Evolutionary conservation across 805 yeast species (phyloP), one percentile per base, ranked within the genome.

Genomic region (Blastobotrys parvus): DNA sequence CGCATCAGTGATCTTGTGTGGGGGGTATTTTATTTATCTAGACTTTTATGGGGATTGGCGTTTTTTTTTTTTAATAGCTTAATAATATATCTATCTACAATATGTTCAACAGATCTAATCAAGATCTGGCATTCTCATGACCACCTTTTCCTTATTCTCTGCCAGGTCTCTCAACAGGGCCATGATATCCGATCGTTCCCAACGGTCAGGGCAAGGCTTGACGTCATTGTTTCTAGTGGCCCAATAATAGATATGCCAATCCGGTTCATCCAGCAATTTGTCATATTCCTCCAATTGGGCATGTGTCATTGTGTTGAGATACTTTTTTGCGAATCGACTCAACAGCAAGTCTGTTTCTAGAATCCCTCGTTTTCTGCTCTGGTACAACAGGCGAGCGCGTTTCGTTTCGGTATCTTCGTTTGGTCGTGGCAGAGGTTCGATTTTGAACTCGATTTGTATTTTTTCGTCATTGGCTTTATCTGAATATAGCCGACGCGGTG

Each of bases 181-280:
- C 67, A 90, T 70, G 32, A 90, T 68, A 53, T 72, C 66, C 10
- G 84, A 76, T 45, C 81, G 58, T 58, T 78, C 71, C 95, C 95
- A 92, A 58, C 75, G 75, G 33, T 83, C 87, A 13, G 97, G 97
- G 50, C 90, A 70, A 11, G 95, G 94, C 38, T 89, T 84, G 16
- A 84, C 78, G 29, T 76, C 78, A 20, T 57, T 54, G 61, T 89
- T 86, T 51, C 75, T 77, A 2, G 97, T 87, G 20, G 94, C 95
- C 98, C 98, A 90, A 67, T 92, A 92, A 63, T 86, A 92, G 47
- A 92, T 89, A 63, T 92, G 98, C 98, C 98, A 92, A 63, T 92
- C 98, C n/a, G 90, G 77, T 63, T 90, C 94, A 62, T 92, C 94
- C 58, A 92, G 71, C 45, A 92, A 46, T 43, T 50, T 36, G 58